Evolutionary conservation across 768 basidiomycete genomes (phyloP).

Genomic region (Phylloporus arenicola): DNA sequence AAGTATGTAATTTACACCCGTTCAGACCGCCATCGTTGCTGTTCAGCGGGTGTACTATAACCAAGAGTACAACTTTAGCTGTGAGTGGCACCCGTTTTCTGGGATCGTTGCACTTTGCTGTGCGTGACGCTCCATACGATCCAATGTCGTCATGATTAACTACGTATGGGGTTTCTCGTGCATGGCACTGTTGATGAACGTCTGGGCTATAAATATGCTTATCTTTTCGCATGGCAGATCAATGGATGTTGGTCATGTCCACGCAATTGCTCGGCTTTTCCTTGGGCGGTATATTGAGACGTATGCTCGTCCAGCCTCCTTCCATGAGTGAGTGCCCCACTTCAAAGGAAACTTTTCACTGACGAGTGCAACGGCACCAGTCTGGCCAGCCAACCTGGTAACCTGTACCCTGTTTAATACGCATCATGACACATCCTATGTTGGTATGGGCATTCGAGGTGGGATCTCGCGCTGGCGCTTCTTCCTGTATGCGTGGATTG

Average conservation of each 20-base stretch:
- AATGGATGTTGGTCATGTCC: conserved; percentile 63
- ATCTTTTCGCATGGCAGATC: conserved; percentile 35
- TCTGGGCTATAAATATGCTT: too few species aligned
- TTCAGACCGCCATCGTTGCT: conserved; percentile 25
- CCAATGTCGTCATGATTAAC: not conserved
- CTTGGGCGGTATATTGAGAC: conserved; percentile 52
- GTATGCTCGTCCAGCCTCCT: conserved; percentile 60
- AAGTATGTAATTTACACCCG: too few species aligned
- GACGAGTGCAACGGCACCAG: conserved; percentile 27
- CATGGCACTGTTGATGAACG: not conserved
- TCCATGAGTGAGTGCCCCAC: conserved; percentile 48
- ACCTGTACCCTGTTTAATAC: conserved; percentile 70
- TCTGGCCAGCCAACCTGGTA: conserved; percentile 72
- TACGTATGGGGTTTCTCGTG: not conserved
- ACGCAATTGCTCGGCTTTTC: conserved; percentile 67
- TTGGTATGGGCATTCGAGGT: conserved; percentile 39
- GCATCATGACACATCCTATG: conserved; percentile 51
- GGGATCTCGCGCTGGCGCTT: conserved; percentile 51
- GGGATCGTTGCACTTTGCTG: not conserved
- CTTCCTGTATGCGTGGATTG: conserved; percentile 42
- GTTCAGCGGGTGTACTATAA: conserved; percentile 69
- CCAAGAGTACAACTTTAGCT: conserved; percentile 49
- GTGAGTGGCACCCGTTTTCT: conserved; percentile 23
- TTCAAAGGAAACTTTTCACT: not conserved
- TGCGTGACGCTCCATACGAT: not conserved